Conservation (phyloP, 2,329 filamentous ascomycete species). For the Epicoccum sorghinum region DNA sequence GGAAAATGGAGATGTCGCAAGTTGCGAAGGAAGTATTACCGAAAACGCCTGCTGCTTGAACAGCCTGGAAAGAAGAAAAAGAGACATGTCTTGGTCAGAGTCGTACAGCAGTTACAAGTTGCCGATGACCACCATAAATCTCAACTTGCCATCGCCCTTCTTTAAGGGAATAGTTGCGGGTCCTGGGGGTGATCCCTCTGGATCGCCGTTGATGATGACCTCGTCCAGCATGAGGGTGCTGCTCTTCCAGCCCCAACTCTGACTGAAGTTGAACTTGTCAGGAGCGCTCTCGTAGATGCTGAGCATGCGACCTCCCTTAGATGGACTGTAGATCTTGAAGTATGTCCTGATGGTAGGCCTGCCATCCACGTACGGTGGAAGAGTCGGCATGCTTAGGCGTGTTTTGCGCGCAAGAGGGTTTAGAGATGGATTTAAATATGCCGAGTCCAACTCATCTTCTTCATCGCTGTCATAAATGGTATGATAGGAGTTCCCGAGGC, state of each 20-base stretch:
- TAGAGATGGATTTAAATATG: constrained; percentile 37
- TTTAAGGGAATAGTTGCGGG: constrained; percentile 26
- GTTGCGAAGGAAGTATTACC: background rate
- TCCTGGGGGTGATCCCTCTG: constrained; percentile 12
- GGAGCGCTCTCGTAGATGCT: constrained; percentile 65
- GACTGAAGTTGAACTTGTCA: constrained; percentile 65
- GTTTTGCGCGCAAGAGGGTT: constrained; percentile 25
- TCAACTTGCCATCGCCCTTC: constrained; percentile 57
- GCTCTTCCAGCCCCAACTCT: constrained; percentile 68
- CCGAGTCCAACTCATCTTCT: constrained; percentile 29
- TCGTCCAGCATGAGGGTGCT: constrained; percentile 64
- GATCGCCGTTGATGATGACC: constrained; percentile 24
- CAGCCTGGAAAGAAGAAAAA: background rate
- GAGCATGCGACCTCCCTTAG: constrained; percentile 63
- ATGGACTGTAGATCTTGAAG: constrained; percentile 67
- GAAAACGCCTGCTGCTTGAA: background rate
- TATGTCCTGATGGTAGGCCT: constrained; percentile 65
- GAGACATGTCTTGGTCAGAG: background rate
- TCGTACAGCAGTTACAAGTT: constrained; percentile 41
- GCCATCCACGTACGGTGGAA: constrained; percentile 61
- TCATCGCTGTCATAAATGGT: constrained; percentile 36
- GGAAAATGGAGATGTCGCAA: background rate
- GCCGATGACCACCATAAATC: constrained; percentile 67
- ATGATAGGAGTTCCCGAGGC: constrained; percentile 25
- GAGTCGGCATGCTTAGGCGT: constrained; percentile 43